phyloP scores from a whole-genome alignment of 331 rosid genomes.

The Saraca asoca region DNA sequence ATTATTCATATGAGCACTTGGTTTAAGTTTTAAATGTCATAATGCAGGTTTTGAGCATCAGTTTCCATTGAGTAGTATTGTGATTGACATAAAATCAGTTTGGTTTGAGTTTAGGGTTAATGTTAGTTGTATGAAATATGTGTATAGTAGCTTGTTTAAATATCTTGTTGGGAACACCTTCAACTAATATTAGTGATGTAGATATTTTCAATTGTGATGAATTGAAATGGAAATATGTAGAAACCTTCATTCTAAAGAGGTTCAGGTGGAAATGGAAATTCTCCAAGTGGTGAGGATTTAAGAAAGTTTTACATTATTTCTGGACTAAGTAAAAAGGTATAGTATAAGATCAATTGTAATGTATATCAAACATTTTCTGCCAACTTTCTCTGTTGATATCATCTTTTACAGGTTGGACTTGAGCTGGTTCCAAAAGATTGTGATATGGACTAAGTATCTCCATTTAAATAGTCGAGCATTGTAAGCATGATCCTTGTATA shows the following conservation, averaged over 20 bases:
- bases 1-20: too few relatives aligned
- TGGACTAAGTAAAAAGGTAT: conserved; percentile 63
- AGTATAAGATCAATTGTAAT: background rate
- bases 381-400: conserved; percentile 1
- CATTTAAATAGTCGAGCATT: conserved; percentile 53
- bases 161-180: conserved; percentile 53
- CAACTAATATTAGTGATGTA: conserved; percentile 37
- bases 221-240: conserved; percentile 64
- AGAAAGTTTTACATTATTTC: conserved; percentile 61
- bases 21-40: too few relatives aligned
- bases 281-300: conserved; percentile 45
- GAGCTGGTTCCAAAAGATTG: conserved; percentile 67
- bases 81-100: too few relatives aligned
- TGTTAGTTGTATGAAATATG: too few relatives aligned
- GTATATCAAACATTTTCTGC: background rate
- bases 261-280: conserved; percentile 61
- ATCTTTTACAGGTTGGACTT: conserved; percentile 59
- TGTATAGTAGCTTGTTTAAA: too few relatives aligned
- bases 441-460: conserved; percentile 51
- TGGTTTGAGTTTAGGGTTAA: too few relatives aligned
- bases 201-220: conserved; percentile 37
- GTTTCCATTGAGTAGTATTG: too few relatives aligned
- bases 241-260: conserved; percentile 55
- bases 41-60: too few relatives aligned
- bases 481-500: conserved; percentile 64